Evolutionary conservation across 257 asterid species (phyloP).

Genomic region (Handroanthus guayacan): DNA sequence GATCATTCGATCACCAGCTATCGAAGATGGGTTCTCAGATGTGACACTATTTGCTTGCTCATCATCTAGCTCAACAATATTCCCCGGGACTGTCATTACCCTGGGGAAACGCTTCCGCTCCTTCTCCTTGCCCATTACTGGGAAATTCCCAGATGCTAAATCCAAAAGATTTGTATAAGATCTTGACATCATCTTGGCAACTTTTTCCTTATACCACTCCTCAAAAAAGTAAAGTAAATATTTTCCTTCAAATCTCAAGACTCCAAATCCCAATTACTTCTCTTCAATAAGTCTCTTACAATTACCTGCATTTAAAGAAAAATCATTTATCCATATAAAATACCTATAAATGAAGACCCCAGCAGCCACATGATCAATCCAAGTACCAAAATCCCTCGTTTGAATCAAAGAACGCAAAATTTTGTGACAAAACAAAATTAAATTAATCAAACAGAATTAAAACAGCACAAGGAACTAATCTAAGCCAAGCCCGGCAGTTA

Average conservation of each 20-base stretch:
- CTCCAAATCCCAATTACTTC: slow-evolving; percentile 35
- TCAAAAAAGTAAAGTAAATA: slow-evolving; percentile 20
- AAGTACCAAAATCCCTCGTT: slow-evolving; percentile 31
- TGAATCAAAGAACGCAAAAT: slow-evolving; percentile 32
- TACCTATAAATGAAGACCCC: background rate
- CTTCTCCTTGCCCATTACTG: slow-evolving; percentile 73
- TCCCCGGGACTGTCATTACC: slow-evolving; percentile 92
- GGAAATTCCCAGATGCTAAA: slow-evolving; percentile 87
- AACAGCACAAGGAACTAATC: slow-evolving; percentile 32
- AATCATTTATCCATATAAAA: slow-evolving; percentile 6
- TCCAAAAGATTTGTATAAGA: slow-evolving; percentile 87
- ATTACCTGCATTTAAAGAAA: slow-evolving; percentile 52
- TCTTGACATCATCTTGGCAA: slow-evolving; percentile 79
- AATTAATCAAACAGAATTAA: slow-evolving; percentile 45
- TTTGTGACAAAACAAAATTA: slow-evolving; percentile 26
- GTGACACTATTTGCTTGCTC: slow-evolving; percentile 75
- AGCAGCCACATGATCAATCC: slow-evolving; percentile 22
- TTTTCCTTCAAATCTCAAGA: slow-evolving; percentile 36
- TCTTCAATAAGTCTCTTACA: slow-evolving; percentile 38
- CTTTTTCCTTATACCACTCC: slow-evolving; percentile 39
- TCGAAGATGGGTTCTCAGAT: slow-evolving; percentile 78
- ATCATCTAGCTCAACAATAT: slow-evolving; percentile 77
- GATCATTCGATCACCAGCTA: slow-evolving; percentile 81
- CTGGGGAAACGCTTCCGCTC: slow-evolving; percentile 72
- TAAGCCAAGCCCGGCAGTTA: slow-evolving; percentile 29